phyloP scores from a whole-genome alignment of 345 rosid species.

The Alliaria petiolata region DNA sequence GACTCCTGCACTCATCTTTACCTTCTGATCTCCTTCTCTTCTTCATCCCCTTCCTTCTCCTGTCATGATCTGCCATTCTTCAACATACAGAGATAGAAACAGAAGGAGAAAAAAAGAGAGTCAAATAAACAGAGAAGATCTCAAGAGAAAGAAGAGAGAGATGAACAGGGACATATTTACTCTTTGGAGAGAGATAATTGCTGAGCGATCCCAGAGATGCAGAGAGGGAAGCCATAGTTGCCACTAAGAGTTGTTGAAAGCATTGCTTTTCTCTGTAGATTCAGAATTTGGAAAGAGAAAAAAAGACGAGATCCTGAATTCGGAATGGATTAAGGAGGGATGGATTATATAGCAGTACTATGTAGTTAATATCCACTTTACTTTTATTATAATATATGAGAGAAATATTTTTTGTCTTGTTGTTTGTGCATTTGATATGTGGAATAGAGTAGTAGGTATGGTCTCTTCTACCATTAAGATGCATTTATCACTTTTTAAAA shows the following conservation, averaged over 20 bases:
- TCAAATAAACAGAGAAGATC: not conserved
- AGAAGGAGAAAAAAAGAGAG: not conserved
- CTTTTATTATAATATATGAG: not conserved
- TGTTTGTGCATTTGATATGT: slow-evolving; percentile 12
- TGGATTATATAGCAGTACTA: slow-evolving; percentile 18
- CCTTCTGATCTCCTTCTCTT: slow-evolving; percentile 38
- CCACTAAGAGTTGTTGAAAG: slow-evolving; percentile 45
- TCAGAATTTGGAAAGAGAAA: not conserved
- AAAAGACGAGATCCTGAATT: slow-evolving; percentile 14
- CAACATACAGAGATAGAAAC: not conserved
- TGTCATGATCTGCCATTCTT: slow-evolving; percentile 60
- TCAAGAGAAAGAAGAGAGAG: not conserved
- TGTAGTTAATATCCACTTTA: not conserved
- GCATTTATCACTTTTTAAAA: not conserved
- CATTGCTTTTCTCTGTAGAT: slow-evolving; percentile 25
- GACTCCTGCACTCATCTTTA: slow-evolving; percentile 7
- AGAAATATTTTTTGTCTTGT: not conserved
- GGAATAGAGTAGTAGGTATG: slow-evolving; percentile 9
- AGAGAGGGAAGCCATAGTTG: slow-evolving; percentile 51
- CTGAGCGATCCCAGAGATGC: slow-evolving; percentile 38
- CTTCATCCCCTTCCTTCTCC: slow-evolving; percentile 45
- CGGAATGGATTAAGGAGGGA: not conserved
- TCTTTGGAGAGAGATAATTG: slow-evolving; percentile 39
- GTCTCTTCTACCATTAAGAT: not conserved
- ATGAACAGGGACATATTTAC: slow-evolving; percentile 16